phyloP scores from a whole-genome alignment of 306 rosid species.

The Quercus mongolica region DNA sequence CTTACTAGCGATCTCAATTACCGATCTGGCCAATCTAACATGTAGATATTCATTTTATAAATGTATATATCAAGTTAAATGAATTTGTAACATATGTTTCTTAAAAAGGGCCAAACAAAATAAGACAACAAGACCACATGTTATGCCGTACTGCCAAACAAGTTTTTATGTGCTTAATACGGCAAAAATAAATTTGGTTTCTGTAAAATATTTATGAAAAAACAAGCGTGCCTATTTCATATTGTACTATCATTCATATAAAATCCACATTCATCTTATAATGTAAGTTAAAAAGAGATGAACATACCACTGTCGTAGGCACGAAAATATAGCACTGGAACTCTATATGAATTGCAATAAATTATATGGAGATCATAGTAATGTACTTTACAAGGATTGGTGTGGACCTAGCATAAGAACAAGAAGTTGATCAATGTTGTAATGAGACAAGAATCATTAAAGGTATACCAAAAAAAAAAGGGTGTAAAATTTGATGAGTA shows the following conservation, averaged over 20 bases:
- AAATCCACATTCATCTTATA: neutral
- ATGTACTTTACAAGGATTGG: conserved; percentile 26
- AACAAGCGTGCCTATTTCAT: no score
- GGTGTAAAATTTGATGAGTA: neutral
- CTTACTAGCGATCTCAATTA: no score
- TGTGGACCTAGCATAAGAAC: conserved; percentile 44
- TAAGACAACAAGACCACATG: no score
- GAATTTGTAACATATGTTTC: no score
- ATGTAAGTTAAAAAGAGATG: conserved; percentile 2
- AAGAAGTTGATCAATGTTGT: neutral
- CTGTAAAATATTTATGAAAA: no score
- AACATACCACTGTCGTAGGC: conserved; percentile 61
- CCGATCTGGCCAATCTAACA: no score
- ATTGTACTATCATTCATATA: neutral
- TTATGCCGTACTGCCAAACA: no score
- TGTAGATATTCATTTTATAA: no score
- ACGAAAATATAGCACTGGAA: conserved; percentile 73
- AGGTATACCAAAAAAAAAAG: neutral
- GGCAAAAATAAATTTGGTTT: no score
- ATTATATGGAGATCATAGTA: conserved; percentile 69
- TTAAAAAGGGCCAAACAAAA: no score
- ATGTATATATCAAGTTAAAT: no score
- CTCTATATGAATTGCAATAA: conserved; percentile 66
- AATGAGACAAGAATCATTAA: neutral
- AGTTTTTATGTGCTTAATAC: no score